Evolutionary conservation across 176 grass and related monocot species (phyloP), one percentile per base, ranked within the genome.

Genomic region (Poa annua): DNA sequence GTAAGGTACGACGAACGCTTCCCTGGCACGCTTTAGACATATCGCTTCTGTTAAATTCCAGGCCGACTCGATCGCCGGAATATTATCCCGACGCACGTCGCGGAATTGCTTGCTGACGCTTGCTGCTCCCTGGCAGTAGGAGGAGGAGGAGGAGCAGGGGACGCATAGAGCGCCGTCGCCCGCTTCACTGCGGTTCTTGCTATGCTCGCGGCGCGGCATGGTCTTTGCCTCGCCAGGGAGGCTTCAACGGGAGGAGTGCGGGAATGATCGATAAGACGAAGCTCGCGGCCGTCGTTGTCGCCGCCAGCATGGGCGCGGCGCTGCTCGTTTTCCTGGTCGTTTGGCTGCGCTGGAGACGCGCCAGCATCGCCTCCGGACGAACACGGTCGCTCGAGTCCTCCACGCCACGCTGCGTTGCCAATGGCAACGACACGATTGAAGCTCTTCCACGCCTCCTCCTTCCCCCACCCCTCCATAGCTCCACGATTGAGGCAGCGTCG

Each of bases 291-390:
- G 66, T 96, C 77, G 89, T 89, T 26, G 87, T 85, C 54, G 84
- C 73, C 72, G 85, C 83, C 39, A 87, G 89, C 62, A 74, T 85
- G 52, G 87, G 55, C 29, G 69, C 86, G 24, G 85, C 56, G 44
- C 57, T 79, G 69, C 22, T 80, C 87, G 83, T 85, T 44, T 76
- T 88, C 72, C 60, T 92, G 1, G 74, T 75, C 61, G 80, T 93
- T 60, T 93, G 87, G 82, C 53, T 93, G 24, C 90, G 88, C 80
- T 71, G 78, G 59, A 86, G 83, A 45, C 85, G 74, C 7, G 82
- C 20, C 47, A 52, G 69, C 63, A 84, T 66, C 26, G 17, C 19
- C 63, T 75, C 54, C 75, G 83, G 68, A 17, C 78, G 33, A 69
- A 70, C 71, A 26, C 82, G 86, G 53, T 86, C 77, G 32, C 19